Percentiles rank a stretch among this genome's conserved stretches.
Evolutionary conservation across 305 asterid genomes (phyloP).

Genomic region (Fraxinus latifolia): DNA sequence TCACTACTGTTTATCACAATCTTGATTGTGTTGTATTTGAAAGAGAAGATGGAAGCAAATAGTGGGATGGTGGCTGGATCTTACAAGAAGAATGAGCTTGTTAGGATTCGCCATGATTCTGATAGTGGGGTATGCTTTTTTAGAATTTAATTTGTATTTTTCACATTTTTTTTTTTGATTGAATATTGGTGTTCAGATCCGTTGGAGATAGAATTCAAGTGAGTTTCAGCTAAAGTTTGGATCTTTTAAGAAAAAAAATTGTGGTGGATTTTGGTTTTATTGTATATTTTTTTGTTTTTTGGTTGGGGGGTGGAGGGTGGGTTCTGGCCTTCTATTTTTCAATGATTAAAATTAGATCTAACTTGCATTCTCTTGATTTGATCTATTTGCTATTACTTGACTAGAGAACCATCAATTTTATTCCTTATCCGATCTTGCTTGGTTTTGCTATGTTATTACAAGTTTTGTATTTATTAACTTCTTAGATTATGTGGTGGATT

Average conservation of each 20-base stretch:
- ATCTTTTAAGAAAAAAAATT: slow-evolving; percentile 25
- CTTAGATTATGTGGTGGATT: not conserved
- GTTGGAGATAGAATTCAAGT: slow-evolving; percentile 10
- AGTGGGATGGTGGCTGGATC: slow-evolving; percentile 90
- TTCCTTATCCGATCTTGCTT: not conserved
- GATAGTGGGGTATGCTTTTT: slow-evolving; percentile 48
- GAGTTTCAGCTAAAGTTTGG: slow-evolving; percentile 21
- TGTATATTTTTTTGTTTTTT: not conserved
- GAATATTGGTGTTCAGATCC: slow-evolving; percentile 24
- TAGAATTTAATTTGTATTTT: not conserved
- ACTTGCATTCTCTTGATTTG: not conserved
- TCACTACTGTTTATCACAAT: not conserved
- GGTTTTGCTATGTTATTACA: not conserved
- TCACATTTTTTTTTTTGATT: not conserved
- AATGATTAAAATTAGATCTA: slow-evolving; percentile 13
- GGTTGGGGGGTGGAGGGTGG: not conserved
- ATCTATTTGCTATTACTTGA: slow-evolving; percentile 16
- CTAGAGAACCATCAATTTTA: not conserved
- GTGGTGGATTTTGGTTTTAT: not conserved
- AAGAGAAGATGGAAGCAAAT: slow-evolving; percentile 60
- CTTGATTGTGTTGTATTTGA: not conserved
- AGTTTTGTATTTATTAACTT: not conserved
- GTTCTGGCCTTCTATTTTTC: not conserved
- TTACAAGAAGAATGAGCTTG: slow-evolving; percentile 68
- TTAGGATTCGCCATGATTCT: slow-evolving; percentile 62